Evolutionary conservation across 1,284 basidiomycete genomes (phyloP).

Genomic region (Cutaneotrichosporon mucoides): DNA sequence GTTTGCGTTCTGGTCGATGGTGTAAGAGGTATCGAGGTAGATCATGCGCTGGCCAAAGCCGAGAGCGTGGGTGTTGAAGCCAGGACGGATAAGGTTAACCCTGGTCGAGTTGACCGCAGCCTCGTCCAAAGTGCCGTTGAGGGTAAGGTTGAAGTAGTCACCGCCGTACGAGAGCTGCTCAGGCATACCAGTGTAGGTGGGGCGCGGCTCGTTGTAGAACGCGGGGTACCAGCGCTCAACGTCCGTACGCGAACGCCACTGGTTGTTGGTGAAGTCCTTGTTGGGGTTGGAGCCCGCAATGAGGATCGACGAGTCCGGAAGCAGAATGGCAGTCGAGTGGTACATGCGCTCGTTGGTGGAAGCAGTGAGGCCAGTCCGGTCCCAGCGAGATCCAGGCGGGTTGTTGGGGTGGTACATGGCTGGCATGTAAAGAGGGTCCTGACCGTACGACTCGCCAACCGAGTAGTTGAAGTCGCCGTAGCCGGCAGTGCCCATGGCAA

Average conservation of each 20-base stretch:
- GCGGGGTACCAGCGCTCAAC: constrained; percentile 48
- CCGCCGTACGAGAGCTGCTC: constrained; percentile 63
- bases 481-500: constrained; percentile 60
- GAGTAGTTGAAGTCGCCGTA: constrained; percentile 50
- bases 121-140: constrained; percentile 57
- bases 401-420: constrained; percentile 62
- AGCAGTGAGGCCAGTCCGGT: constrained; percentile 56
- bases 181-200: constrained; percentile 49
- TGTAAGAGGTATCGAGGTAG: constrained; percentile 73
- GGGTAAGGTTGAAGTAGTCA: constrained; percentile 64
- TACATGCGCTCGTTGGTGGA: constrained; percentile 74
- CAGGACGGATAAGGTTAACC: constrained; percentile 72
- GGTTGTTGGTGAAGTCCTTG: constrained; percentile 59
- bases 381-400: constrained; percentile 66
- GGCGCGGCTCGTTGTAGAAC: constrained; percentile 63
- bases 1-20: constrained; percentile 66
- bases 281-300: constrained; percentile 93
- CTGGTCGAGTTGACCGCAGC: constrained; percentile 57
- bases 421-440: constrained; percentile 46
- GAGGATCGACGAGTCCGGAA: constrained; percentile 80
- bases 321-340: constrained; percentile 82
- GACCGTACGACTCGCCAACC: constrained; percentile 45
- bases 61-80: constrained; percentile 94
- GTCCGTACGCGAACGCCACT: constrained; percentile 47
- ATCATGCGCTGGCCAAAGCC: constrained; percentile 54